These are phyloP conservation scores for Mortierella sp. DNA, from an alignment of 371 early-diverging fungal species.

Conservation along the genomic window DNA sequence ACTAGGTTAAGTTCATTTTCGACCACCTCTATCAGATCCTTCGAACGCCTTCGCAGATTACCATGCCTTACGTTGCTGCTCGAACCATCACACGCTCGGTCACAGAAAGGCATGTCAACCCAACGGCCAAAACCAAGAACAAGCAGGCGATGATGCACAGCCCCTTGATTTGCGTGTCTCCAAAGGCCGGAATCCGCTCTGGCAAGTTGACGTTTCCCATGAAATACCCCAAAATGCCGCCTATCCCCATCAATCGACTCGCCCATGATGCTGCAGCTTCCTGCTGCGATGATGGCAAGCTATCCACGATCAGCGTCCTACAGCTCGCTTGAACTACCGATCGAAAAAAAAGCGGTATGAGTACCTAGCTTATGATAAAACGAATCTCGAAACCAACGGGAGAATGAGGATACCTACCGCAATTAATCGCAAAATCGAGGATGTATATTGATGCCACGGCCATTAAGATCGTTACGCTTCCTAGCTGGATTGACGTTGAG, in stretches of 20 bases:
- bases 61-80: constrained; percentile 35
- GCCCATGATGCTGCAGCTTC: constrained; percentile 92
- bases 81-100: constrained; percentile 60
- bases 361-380: too few relatives aligned
- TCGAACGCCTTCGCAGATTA: too few relatives aligned
- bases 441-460: constrained; percentile 87
- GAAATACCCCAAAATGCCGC: constrained; percentile 88
- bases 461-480: constrained; percentile 59
- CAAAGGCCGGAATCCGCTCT: constrained; percentile 75
- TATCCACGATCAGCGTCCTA: constrained; percentile 91
- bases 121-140: constrained; percentile 69
- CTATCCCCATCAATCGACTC: constrained; percentile 89
- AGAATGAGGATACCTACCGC: constrained; percentile 65
- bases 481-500: constrained; percentile 50
- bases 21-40: background rate
- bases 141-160: constrained; percentile 79
- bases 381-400: too few relatives aligned
- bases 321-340: constrained; percentile 79
- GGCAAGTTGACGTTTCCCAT: constrained; percentile 89
- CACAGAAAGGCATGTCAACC: constrained; percentile 75
- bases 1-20: background rate
- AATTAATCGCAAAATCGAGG: constrained; percentile 95
- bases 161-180: constrained; percentile 84
- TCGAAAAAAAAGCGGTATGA: background rate
- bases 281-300: constrained; percentile 83